Base-by-base conservation (phyloP, 164 flowering plant genomes). In the Liriodendron chinense region DNA sequence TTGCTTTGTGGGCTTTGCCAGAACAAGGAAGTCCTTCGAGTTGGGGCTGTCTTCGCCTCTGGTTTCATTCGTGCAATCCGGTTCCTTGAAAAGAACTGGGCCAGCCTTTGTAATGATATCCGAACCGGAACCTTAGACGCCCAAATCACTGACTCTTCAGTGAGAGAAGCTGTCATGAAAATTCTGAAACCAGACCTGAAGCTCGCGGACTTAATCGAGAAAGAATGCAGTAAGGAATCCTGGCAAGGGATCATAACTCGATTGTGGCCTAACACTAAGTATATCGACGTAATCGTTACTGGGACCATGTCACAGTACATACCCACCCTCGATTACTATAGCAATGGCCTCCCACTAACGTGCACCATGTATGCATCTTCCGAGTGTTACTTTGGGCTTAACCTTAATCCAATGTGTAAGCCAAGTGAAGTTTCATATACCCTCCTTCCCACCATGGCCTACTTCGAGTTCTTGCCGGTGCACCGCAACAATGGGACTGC, bases 271-370 rank as follows among this genome's bases (percentile, higher is more conserved):
- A 93, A 93, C 77, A 91, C 99, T 0, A 96, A 89, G 86, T 96
- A 93, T 78, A 87, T 96, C 53, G 97, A 96, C 80, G 98, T 96
- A 47, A 96, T 93, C 47, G 97, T 93, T 74, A 96, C 99, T 0
- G 99, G 99, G 64, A 91, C 99, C 73, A 96, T 96, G 98, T 92
- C 99, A 18, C 99, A 96, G 83, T 96, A 96, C 75, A 93, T 91
- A 26, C 94, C 97, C 1, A 93, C 90, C 1, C 90, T 96, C 6
- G 96, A 96, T 75, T 90, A 89, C 72, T 96, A 96, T 64, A 89
- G 98, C 84, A 89, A 91, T 80, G 93, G 91, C 21, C 86, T 96
- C 10, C 99, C 99, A 12, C 84, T 94, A 6, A 96, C 94, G 0
- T 96, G 97, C 84, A 92, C 99, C 49, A 94, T 96, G 97, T 96